Conservation (phyloP, 2,329 filamentous ascomycete genomes). For the Aspergillus jensenii region DNA sequence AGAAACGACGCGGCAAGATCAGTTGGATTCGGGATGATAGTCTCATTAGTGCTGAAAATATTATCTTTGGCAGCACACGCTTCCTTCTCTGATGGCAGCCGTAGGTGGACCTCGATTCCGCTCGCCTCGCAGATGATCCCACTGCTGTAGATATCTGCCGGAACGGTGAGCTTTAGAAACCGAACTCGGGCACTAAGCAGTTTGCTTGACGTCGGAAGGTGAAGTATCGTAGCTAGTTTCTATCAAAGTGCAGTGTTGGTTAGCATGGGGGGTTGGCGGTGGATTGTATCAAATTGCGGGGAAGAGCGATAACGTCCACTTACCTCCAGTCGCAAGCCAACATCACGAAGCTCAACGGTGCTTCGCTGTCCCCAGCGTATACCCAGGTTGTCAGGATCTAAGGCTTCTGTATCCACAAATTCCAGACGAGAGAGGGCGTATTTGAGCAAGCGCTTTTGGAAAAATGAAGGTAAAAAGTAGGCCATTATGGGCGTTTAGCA, state of each 20-base stretch:
- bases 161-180: constrained; percentile 76
- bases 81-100: constrained; percentile 49
- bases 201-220: constrained; percentile 70
- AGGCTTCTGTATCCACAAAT: constrained; percentile 79
- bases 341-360: constrained; percentile 81
- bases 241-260: constrained; percentile 39
- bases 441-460: constrained; percentile 85
- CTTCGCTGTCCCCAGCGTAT: constrained; percentile 79
- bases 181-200: constrained; percentile 73
- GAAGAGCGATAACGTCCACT: constrained; percentile 24
- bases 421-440: constrained; percentile 83
- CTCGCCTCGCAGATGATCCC: constrained; percentile 80
- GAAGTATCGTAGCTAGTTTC: constrained; percentile 75
- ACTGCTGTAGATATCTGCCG: constrained; percentile 82
- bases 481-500: constrained; percentile 57
- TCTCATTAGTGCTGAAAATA: constrained; percentile 28
- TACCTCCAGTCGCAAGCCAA: constrained; percentile 77
- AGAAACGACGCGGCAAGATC: constrained; percentile 63
- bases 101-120: constrained; percentile 71
- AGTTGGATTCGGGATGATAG: constrained; percentile 54
- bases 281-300: constrained; percentile 9
- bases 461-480: constrained; percentile 70
- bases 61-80: constrained; percentile 31
- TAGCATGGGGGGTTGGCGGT: constrained; percentile 19
- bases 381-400: constrained; percentile 84